Base-by-base conservation (phyloP, 2,329 filamentous ascomycete genomes). In the Blumeriella jaapii region DNA sequence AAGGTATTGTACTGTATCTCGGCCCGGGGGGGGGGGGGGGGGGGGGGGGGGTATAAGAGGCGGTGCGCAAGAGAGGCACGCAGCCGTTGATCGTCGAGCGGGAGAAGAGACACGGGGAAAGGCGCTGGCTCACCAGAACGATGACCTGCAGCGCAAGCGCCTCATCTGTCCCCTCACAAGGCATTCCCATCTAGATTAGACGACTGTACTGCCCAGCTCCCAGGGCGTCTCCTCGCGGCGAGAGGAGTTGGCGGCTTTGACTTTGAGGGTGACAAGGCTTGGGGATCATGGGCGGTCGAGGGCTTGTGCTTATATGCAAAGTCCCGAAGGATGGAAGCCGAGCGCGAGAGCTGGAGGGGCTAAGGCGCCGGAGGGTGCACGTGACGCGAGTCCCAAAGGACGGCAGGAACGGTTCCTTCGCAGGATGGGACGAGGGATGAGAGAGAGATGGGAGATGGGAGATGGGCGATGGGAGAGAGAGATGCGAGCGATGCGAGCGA, bases 91-190 rank as follows among this genome's bases (percentile, higher is more conserved):
- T n/a, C n/a, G n/a, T n/a, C n/a, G n/a, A n/a, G n/a, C n/a, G n/a
- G n/a, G n/a, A n/a, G n/a, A n/a, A n/a, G n/a, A n/a, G n/a, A n/a
- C n/a, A n/a, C n/a, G n/a, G n/a, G n/a, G n/a, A n/a, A n/a, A 19
- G 17, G 16, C 8, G 22, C 13, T 12, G n/a, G 69, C 78, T 64
- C 63, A 85, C 80, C 64, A 85, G 59, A 40, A 85, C 67, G 60
- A 84, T 82, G 29, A 85, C 75, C 60, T 85, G 78, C 60, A 85
- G 61, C 25, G 73, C 71, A 55, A 73, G 67, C 38, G 30, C 30
- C 27, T 34, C 33, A 16, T 38, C 35, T 16, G 14, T 39, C 36
- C 39, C 16, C 7, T 32, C 30, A 10, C n/a, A n/a, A n/a, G n/a
- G n/a, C n/a, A n/a, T n/a, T n/a, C 30, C 42, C 42, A 47, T 42